Base-by-base conservation (phyloP, 495 filamentous ascomycete genomes). In the Xylaria acuta region DNA sequence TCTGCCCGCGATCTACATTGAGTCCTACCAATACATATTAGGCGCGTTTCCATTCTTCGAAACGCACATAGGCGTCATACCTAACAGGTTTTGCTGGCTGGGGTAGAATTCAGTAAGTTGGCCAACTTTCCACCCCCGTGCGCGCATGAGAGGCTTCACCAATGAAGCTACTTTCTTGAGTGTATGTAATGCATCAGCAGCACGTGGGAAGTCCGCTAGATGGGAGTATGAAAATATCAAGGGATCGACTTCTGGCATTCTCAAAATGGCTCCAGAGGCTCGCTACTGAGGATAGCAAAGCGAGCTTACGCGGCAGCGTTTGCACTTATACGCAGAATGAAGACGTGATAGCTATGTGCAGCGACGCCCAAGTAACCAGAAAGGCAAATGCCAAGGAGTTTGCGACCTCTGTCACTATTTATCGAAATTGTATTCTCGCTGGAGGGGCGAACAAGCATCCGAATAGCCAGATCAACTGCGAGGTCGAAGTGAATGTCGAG, bases 101-200 rank as follows among this genome's bases (percentile, higher is more conserved):
- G 95, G 96, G 72, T 91, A 93, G 80, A 99, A 97, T 79, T 98
- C 96, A 34, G 89, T 88, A 20, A 99, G 88, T 51, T 91, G 88
- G 8, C 89, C 88, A 27, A 99, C 93, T 72, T 82, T 91, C 93
- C 94, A 99, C 32, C 85, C 85, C 54, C 93, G 87, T 64, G 92
- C 93, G 72, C 93, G 86, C 95, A 98, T 98, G 67, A 99, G 92
- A 18, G 96, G 96, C 80, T 97, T 99, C 54, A 98, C 95, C 18
- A 97, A 80, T 16, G 94, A 96, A 22, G 94, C 94, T 30, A 97
- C 86, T 80, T 94, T 95, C 72, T 89, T 92, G 16, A 98, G 86
- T 53, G 88, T 89, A n/a, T 89, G 84, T 16, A 98, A 86, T n/a
- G 95, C 96, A 71, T 97, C 93, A 12, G 90, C 86, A 70, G 92